These are phyloP conservation scores for Pelargonium exstipulatum DNA, from an alignment of 441 rosid species.

Conservation along the genomic window DNA sequence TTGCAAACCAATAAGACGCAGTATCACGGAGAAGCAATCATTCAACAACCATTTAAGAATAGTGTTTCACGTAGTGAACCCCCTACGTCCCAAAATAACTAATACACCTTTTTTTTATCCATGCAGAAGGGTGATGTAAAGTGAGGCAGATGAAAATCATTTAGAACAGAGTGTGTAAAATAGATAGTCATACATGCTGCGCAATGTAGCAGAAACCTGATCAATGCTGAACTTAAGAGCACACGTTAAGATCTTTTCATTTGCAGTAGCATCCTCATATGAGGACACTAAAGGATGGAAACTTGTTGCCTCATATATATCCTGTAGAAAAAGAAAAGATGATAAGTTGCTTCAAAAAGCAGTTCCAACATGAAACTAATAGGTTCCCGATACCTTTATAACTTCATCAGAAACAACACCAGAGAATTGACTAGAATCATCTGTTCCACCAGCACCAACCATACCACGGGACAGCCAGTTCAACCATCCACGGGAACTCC, in stretches of 20 bases:
- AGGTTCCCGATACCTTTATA: conserved; percentile 56
- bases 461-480: conserved; percentile 97
- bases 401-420: conserved; percentile 95
- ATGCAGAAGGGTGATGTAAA: background rate
- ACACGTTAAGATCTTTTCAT: conserved; percentile 47
- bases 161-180: conserved; percentile 9
- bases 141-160: background rate
- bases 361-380: conserved; percentile 19
- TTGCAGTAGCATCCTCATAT: conserved; percentile 35
- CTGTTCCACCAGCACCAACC: conserved; percentile 99
- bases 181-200: conserved; percentile 41
- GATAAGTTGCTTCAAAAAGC: conserved; percentile 19
- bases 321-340: conserved; percentile 41
- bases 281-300: conserved; percentile 55
- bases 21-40: background rate
- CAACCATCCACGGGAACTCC: conserved; percentile 87
- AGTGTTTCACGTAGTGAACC: background rate
- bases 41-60: background rate
- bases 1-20: background rate
- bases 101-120: too few relatives aligned
- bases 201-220: conserved; percentile 48
- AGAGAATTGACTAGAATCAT: conserved; percentile 85
- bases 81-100: too few relatives aligned
- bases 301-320: conserved; percentile 84
- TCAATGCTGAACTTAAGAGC: conserved; percentile 47